A percentile compares a stretch with the other conserved stretches of the same genome.
Evolutionary conservation across 305 asterid genomes (phyloP).

Genomic region (Rubia peregrina): DNA sequence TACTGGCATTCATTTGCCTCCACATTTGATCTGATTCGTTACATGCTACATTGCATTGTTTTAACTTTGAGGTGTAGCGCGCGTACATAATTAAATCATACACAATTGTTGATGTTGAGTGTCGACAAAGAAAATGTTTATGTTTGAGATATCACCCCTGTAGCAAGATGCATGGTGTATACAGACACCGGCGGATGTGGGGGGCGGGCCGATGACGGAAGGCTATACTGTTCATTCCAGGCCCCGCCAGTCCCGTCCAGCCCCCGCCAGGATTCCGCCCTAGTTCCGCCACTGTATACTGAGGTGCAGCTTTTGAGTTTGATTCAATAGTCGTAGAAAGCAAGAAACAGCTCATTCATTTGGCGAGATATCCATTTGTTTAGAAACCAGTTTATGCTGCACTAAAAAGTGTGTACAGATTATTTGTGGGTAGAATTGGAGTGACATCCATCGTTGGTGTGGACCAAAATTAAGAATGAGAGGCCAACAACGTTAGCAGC

Average conservation of each 20-base stretch:
- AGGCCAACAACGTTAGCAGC: constrained; percentile 7
- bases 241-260: too few relatives aligned
- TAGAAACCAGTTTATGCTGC: too few relatives aligned
- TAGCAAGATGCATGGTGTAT: too few relatives aligned
- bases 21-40: not conserved
- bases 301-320: too few relatives aligned
- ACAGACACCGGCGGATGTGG: too few relatives aligned
- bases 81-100: not conserved
- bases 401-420: too few relatives aligned
- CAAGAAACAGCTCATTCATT: too few relatives aligned
- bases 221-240: too few relatives aligned
- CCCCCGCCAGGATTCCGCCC: too few relatives aligned
- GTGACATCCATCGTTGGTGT: not conserved
- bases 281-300: too few relatives aligned
- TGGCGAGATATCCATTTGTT: too few relatives aligned
- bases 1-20: not conserved
- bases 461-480: not conserved
- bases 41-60: not conserved
- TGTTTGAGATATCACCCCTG: not conserved
- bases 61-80: not conserved
- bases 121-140: not conserved
- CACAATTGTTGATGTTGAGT: not conserved
- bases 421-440: not conserved
- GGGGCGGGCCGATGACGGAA: too few relatives aligned
- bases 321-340: not conserved